phyloP scores from a whole-genome alignment of 106 monocot species.

The Agapanthus africanus region DNA sequence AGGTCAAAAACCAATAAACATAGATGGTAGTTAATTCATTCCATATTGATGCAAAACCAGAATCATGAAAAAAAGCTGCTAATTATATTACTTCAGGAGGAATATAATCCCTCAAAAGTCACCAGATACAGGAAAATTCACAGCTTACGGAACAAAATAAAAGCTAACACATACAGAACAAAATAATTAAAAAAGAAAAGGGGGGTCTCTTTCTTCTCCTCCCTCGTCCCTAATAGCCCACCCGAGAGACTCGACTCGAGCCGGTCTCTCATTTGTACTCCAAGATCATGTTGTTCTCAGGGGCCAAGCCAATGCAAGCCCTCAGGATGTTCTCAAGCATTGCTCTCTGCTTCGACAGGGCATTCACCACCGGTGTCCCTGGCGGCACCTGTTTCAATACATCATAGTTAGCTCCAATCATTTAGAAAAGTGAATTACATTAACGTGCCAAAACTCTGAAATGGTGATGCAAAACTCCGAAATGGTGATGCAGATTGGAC shows the following conservation, averaged over 20 bases:
- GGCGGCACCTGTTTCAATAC: constrained; percentile 72
- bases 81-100: neutral
- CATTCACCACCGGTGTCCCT: constrained; percentile 97
- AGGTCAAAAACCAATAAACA: too few relatives aligned
- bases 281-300: constrained; percentile 98
- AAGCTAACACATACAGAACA: neutral
- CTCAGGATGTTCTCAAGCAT: constrained; percentile 99
- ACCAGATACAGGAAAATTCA: constrained; percentile 7
- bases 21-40: too few relatives aligned
- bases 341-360: constrained; percentile 90
- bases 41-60: too few relatives aligned
- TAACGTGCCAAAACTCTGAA: too few relatives aligned
- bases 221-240: too few relatives aligned
- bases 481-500: too few relatives aligned
- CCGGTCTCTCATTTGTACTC: constrained; percentile 84
- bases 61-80: too few relatives aligned
- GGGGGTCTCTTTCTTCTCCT: neutral
- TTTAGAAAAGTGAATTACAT: neutral
- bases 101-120: neutral
- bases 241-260: neutral
- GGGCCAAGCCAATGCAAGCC: constrained; percentile 90
- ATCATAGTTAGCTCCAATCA: neutral
- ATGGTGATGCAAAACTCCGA: too few relatives aligned
- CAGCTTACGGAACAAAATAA: too few relatives aligned
- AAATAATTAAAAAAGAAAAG: neutral